Base-by-base conservation (phyloP, 768 basidiomycete genomes). In the Baorangia bicolor region DNA sequence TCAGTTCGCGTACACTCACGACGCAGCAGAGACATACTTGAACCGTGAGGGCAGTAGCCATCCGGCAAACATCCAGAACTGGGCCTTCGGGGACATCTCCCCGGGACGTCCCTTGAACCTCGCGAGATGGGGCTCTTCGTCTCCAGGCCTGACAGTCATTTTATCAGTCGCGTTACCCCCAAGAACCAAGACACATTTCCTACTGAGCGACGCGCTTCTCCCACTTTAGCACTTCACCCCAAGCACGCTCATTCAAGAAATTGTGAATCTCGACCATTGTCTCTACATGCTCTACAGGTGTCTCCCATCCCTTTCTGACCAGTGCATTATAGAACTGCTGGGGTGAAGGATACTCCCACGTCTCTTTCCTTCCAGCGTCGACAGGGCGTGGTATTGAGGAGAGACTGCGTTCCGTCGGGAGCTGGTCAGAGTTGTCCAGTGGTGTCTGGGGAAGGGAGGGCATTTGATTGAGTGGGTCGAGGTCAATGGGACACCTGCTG, bases 181-280 rank as follows among this genome's bases (percentile, higher is more conserved):
- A 10, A 44, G 49, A 50, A 23, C 11, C 5, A 12, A 38, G 20
- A 55, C 12, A 35, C 9, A 1, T 4, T 14, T 39, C 70, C 28
- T 50, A 71, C 72, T 52, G 61, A 33, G 70, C 63, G 50, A 74
- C 73, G 64, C 85, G 77, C 68, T 81, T 82, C 74, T 99, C 97
- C 96, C 97, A 98, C 69, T 83, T 88, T 57, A 92, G 70, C 4
- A 99, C 96, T 73, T 98, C 94, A 49, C 83, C 75, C 97, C 97
- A 99, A 18, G 97, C 97, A 69, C 87, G 81, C 75, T 99, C 97
- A 66, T 99, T 98, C 71, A 99, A 71, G 63, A 95, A 98, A 71
- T 99, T 99, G 69, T 99, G 97, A 34, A 98, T 98, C 57, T 94
- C 87, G 41, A 99, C 97, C 92, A 99, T 97, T 25, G 87, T 92